These are phyloP conservation scores for Xylariomycetidae sp. DNA, from an alignment of 2,329 filamentous ascomycete species.

Conservation along the genomic window DNA sequence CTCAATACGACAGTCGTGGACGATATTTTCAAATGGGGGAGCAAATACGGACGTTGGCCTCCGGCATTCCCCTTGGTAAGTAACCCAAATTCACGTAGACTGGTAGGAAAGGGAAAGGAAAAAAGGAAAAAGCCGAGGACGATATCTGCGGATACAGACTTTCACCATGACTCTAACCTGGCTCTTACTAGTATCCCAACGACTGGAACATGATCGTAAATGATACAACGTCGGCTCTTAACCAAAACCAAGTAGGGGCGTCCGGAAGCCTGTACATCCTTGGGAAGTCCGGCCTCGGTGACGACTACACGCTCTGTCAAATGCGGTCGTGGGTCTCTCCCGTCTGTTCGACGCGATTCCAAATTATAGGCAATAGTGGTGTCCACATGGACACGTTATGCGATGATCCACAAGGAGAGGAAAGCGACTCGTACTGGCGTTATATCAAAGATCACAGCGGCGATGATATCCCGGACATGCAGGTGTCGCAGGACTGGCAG, in stretches of 20 bases:
- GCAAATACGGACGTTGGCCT: neutral
- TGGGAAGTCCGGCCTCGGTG: neutral
- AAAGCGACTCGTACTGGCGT: neutral
- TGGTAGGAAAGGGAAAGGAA: too few relatives aligned
- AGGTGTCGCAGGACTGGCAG: neutral
- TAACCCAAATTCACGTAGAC: too few relatives aligned
- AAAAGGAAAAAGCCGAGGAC: too few relatives aligned
- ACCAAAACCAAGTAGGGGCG: neutral
- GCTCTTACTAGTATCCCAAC: neutral
- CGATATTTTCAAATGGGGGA: neutral
- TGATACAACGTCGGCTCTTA: neutral
- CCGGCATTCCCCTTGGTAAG: neutral
- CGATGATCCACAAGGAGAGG: neutral
- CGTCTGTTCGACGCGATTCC: neutral
- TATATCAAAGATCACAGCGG: neutral
- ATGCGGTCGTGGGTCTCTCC: neutral
- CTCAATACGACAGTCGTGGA: neutral
- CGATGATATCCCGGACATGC: neutral
- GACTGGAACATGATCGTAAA: neutral
- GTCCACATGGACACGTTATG: neutral
- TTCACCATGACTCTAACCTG: too few relatives aligned
- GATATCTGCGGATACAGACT: too few relatives aligned
- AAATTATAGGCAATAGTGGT: neutral
- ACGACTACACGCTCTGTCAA: slow-evolving; percentile 1
- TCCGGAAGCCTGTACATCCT: slow-evolving; percentile 1